Evolutionary conservation across 148 eudicot species (phyloP), one percentile per base, ranked within the genome.

Genomic region (Amaranthus palmeri): DNA sequence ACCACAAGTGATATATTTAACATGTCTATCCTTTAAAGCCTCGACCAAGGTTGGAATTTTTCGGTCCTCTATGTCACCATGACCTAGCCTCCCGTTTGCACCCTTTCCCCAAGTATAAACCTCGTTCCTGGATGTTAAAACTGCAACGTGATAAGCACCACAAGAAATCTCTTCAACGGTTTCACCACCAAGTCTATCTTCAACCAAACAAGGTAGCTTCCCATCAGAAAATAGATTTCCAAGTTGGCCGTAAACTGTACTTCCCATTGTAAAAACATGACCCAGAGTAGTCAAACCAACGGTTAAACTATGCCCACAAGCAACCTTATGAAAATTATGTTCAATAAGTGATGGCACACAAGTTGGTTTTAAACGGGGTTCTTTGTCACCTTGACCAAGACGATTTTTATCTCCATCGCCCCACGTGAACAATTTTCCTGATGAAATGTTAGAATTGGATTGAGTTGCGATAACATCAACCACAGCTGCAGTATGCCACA

Each of bases 71-170:
- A 83, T 71, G 77, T 93, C 98, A 49, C 97, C 98, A 77, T 91
- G 97, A 55, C 98, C 98, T 73, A 93, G 76, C 82, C 98, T 89
- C 67, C 98, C 98, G 74, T 93, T 93, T 61, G 98, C 97, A 76
- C 98, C 98, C 79, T 93, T 93, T 15, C 98, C 98, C 98, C 98
- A 93, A 2, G 98, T 91, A 80, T 86, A 89, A 58, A 93, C 98
- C 82, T 93, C 98, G 65, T 89, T 93, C 73, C 79, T 87, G 18
- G 93, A 86, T 43, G 98, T 91, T 74, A 93, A 73, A 3, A 82
- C 93, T 11, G 91, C 91, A 66, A 93, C 87, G 74, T 93, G 98
- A 82, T 91, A 93, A 36, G 96, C 91, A 68, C 98, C 98, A 79
- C 93, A 93, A 3, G 93, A 76, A 70, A 93, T 85, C 72, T 91